Base-by-base conservation (phyloP, 225 moss, liverwort and hornwort species). In the Takakia lepidozioides region DNA sequence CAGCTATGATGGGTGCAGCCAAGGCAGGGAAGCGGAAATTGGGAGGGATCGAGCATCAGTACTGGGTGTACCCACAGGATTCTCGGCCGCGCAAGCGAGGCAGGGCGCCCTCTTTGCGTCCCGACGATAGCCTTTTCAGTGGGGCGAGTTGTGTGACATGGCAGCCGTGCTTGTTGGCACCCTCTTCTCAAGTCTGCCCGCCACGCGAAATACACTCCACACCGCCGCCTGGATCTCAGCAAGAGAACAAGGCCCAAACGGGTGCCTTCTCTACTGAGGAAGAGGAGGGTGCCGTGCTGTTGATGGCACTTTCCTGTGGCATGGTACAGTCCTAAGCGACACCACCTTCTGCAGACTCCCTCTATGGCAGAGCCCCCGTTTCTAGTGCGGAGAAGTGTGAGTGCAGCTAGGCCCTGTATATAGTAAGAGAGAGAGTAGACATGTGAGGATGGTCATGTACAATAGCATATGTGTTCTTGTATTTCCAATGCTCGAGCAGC, bases 231-330 rank as follows among this genome's bases (percentile, higher is more conserved):
- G 52, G 58, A 1, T 39, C 39, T 0, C 57, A 69, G 34, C 73
- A 78, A 3, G 43, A 57, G 21, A 38, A 45, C 29, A 39, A 62
- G 26, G 43, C 10, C 58, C 72, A 72, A 13, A 29, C 55, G 1
- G 65, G 65, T 8, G 60, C 54, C 0, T 82, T 66, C n/a, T 59
- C 72, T 0, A 63, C 65, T 1, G 77, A 82, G 2, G 82, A 82
- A 49, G 76, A 82, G 29, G 77, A 82, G 34, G 82, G 82, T 0
- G 82, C 77, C 22, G 65, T 69, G 24, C 59, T 82, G 11, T 38
- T 77, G 39, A 82, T 82, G 82, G 82, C 82, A 19, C 63, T 82
- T 1, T 82, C 82, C 0, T 77, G 69, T 28, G 82, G 82, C 54
- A 40, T 77, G 52, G 77, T 73, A 32, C 51, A 56, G 21, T 65